Base-by-base conservation (phyloP, 371 early-diverging fungal genomes). In the Dentiscutata heterogama region DNA sequence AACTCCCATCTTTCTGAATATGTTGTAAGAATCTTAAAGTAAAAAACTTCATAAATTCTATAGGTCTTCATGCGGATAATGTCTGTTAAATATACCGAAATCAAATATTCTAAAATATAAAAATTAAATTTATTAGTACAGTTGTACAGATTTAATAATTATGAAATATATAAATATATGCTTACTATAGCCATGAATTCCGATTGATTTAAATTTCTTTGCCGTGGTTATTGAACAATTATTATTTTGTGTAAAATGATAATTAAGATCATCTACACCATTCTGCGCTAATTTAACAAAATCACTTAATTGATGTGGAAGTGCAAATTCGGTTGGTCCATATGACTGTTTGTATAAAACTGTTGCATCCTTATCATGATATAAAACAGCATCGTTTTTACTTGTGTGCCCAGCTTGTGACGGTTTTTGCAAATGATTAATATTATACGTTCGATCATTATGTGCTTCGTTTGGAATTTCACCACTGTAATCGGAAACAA, bases 1-100 rank as follows among this genome's bases (percentile, higher is more conserved):
- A 74, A 31, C 18, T 27, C 11, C 74, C 74, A 74, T 25, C 74
- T 13, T 20, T 74, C 74, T 2, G 74, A 27, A 29, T 74, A 74
- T 11, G 74, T 27, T 31, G 31, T 74, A 53, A 58, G 74, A 18
- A 74, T 74, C 20, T 54, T 74, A 56, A 13, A 74, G 11, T 2
- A 53, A 27, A 74, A 74, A 14, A 74, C 20, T 74, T 74, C 74
- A 46, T 74, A 74, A 22, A 74, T 74, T 20, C 74, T 74, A 27
- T 63, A 74, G 13, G 74, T 74, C 22, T 56, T 31, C 0, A 74
- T 29, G 22, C 58, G 4, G 22, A 74, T 74, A 29, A 74, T 13
- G 20, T 74, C 74, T 10, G 70, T 70, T 1, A 70, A 6, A 18
- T 70, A 70, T 39, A 70, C 25, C 16, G 70, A 70, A 7, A 70